Conservation (phyloP, 2,329 filamentous ascomycete genomes). For the Colletotrichum godetiae region DNA sequence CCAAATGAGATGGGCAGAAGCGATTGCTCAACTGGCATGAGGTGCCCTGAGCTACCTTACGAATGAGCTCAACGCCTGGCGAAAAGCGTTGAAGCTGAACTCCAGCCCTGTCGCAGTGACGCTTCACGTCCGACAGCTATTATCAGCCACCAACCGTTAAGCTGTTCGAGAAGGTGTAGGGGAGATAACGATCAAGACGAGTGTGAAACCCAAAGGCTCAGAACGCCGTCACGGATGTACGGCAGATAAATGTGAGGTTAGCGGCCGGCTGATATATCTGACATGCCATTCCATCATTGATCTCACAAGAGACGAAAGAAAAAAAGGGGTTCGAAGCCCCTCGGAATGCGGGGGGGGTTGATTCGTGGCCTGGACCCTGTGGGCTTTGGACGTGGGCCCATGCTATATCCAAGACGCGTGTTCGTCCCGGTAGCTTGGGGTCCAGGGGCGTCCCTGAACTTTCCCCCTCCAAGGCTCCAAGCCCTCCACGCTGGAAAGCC, state of each 20-base stretch:
- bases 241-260: background rate
- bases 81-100: no score
- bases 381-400: background rate
- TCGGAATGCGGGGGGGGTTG: conserved; percentile 16
- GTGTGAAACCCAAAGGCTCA: background rate
- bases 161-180: background rate
- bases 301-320: background rate
- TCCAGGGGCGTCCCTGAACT: background rate
- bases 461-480: no score
- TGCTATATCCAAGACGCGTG: conserved; percentile 30
- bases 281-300: background rate
- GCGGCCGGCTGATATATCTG: background rate
- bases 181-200: background rate
- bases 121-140: background rate
- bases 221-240: background rate
- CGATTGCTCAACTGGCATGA: no score
- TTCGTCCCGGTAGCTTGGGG: conserved; percentile 20
- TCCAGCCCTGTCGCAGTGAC: background rate
- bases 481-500: no score
- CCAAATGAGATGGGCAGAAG: background rate
- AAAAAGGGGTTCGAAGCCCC: background rate
- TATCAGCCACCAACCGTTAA: background rate
- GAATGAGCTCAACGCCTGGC: no score
- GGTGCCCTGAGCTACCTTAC: background rate
- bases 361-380: background rate